These are phyloP conservation scores for Logfia minima DNA, from an alignment of 129 eudicot species.

Conservation along the genomic window DNA sequence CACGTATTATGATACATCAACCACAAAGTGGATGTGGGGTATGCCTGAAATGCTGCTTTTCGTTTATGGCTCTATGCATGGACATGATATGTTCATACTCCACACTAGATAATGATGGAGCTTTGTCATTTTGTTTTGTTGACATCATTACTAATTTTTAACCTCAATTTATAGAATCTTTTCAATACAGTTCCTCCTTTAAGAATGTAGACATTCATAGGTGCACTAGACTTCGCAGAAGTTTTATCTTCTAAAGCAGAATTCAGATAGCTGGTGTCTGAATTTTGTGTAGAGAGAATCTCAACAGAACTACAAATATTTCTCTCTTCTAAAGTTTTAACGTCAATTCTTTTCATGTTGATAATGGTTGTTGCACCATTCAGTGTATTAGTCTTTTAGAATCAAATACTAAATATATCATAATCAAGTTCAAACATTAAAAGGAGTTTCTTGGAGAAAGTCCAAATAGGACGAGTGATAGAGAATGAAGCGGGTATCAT, in stretches of 20 bases:
- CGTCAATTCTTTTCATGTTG: neutral
- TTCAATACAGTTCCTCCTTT: neutral
- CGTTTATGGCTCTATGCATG: neutral
- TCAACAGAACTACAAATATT: neutral
- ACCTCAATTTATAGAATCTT: neutral
- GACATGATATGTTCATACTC: neutral
- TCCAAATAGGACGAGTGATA: neutral
- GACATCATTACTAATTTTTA: neutral
- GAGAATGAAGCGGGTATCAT: neutral
- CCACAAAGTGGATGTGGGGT: conserved; percentile 95
- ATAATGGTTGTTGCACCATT: neutral
- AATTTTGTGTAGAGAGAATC: conserved; percentile 11
- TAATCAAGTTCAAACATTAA: neutral
- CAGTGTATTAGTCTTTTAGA: neutral
- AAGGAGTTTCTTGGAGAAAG: conserved; percentile 9
- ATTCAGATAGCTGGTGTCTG: neutral
- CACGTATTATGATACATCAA: conserved; percentile 95
- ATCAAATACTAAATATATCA: neutral
- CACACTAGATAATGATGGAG: neutral
- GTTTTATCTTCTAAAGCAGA: conserved; percentile 1
- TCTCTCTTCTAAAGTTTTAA: neutral
- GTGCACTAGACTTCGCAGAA: neutral
- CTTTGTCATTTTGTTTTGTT: neutral
- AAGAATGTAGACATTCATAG: neutral
- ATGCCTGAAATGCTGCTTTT: conserved; percentile 27